These are phyloP conservation scores for Camelina neglecta DNA, from an alignment of 345 rosid species.

Conservation along the genomic window DNA sequence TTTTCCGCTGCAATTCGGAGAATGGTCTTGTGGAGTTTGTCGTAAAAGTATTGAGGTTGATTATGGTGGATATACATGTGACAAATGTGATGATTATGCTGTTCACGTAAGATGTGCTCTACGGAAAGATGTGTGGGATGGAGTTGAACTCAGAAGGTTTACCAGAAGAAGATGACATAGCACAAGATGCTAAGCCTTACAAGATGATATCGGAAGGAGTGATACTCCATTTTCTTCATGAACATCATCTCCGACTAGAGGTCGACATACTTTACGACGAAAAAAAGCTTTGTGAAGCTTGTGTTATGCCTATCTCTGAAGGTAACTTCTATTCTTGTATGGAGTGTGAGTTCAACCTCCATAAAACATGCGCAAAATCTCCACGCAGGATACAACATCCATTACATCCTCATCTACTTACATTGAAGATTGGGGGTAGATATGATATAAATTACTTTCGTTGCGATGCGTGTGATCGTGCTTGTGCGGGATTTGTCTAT, in stretches of 20 bases:
- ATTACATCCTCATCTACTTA: conserved; percentile 14
- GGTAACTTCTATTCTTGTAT: not conserved
- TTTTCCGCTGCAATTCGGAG: not conserved
- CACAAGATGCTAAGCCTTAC: not conserved
- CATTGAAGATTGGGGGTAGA: not conserved
- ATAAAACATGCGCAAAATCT: not conserved
- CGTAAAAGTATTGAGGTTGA: not conserved
- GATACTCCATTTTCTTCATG: conserved; percentile 21
- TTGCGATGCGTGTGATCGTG: not conserved
- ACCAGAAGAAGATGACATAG: not conserved
- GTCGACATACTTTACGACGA: not conserved
- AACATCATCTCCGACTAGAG: not conserved
- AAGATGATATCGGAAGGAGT: not conserved
- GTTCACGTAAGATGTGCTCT: conserved; percentile 33
- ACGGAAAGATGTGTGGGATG: conserved; percentile 18
- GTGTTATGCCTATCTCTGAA: not conserved
- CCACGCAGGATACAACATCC: not conserved
- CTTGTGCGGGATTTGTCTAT: not conserved
- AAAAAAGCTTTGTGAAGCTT: not conserved
- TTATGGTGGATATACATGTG: conserved; percentile 25
- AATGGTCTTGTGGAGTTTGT: conserved; percentile 32
- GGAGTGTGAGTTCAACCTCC: not conserved
- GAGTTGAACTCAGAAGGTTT: not conserved
- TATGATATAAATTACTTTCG: rapidly evolving
- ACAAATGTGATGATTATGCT: conserved; percentile 1